Evolutionary conservation across 1,284 basidiomycete genomes (phyloP).

Genomic region (Retiboletus fuscus): DNA sequence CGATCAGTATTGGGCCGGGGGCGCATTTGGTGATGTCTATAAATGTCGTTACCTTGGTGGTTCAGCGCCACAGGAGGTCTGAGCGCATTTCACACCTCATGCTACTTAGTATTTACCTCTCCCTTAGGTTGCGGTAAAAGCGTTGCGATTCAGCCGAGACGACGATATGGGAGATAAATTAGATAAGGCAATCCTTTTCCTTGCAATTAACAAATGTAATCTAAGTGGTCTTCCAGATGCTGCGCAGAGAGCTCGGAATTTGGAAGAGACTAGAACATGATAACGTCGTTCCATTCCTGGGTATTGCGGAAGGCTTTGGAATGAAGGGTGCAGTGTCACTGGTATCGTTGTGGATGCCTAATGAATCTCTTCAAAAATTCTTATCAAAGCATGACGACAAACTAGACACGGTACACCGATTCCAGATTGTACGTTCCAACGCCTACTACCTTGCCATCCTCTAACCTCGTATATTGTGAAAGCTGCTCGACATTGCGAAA

Average conservation of each 20-base stretch:
- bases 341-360: slow-evolving; percentile 29
- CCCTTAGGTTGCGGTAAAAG: no score
- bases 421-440: background rate
- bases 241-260: no score
- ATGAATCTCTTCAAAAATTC: background rate
- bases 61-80: background rate
- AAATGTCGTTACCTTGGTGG: background rate
- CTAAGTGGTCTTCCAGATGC: background rate
- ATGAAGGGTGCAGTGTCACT: slow-evolving; percentile 12
- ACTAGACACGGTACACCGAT: no score
- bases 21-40: background rate
- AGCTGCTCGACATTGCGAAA: no score
- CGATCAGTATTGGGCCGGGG: no score
- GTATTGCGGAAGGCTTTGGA: slow-evolving; percentile 32
- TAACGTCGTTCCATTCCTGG: no score
- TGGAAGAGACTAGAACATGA: background rate
- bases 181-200: background rate
- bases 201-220: background rate
- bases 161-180: background rate
- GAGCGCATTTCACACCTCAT: background rate
- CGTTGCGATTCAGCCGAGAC: background rate
- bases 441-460: background rate
- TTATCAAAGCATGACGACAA: background rate
- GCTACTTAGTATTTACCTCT: background rate
- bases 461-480: no score